Evolutionary conservation across 2,329 filamentous ascomycete genomes (phyloP).

Genomic region (Ceratocystis albifundus): DNA sequence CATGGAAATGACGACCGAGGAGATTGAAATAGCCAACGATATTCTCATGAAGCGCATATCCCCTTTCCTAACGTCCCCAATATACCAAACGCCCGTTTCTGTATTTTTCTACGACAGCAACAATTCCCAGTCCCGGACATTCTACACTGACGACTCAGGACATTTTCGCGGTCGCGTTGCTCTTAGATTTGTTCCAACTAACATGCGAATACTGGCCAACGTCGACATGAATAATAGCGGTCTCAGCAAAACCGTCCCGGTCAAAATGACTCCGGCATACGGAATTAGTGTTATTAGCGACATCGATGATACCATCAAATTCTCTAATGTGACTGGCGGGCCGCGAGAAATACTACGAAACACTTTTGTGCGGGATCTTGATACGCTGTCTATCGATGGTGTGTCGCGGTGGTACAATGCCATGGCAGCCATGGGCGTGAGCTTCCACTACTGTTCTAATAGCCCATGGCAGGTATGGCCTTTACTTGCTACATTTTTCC

Average conservation of each 20-base stretch:
- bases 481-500: constrained; percentile 75
- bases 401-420: constrained; percentile 80
- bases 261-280: constrained; percentile 62
- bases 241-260: constrained; percentile 41
- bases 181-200: constrained; percentile 80
- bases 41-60: constrained; percentile 78
- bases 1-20: constrained; percentile 48
- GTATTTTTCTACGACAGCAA: constrained; percentile 89
- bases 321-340: constrained; percentile 77
- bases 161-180: constrained; percentile 75
- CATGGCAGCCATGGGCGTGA: constrained; percentile 68
- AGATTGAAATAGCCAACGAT: constrained; percentile 68
- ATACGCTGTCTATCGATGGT: constrained; percentile 70
- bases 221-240: constrained; percentile 66
- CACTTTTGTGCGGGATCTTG: constrained; percentile 79
- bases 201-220: constrained; percentile 75
- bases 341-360: constrained; percentile 93
- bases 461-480: constrained; percentile 97
- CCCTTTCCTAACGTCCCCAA: constrained; percentile 79
- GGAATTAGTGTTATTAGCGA: constrained; percentile 93
- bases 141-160: constrained; percentile 75
- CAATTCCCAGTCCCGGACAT: constrained; percentile 69
- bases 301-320: constrained; percentile 95
- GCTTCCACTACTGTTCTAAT: constrained; percentile 96
- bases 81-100: constrained; percentile 67